These are phyloP conservation scores for Myriangium duriaei DNA, from an alignment of 2,329 filamentous ascomycete genomes.

Conservation along the genomic window DNA sequence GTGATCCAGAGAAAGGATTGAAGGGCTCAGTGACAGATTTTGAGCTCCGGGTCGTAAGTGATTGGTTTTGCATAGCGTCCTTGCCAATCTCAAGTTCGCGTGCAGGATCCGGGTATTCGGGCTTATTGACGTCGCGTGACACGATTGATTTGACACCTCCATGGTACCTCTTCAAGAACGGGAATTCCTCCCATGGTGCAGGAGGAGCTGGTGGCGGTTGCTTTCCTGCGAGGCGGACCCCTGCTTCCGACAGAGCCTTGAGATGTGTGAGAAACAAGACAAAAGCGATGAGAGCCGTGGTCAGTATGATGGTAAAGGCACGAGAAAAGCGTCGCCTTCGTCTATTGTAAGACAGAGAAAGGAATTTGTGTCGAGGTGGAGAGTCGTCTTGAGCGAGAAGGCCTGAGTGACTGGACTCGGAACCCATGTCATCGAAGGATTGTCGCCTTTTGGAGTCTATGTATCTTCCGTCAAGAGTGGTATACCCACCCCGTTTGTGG, in stretches of 20 bases:
- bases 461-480: constrained; percentile 9
- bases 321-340: constrained; percentile 53
- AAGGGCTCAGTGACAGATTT: neutral
- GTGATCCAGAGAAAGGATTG: neutral
- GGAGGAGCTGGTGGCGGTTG: constrained; percentile 49
- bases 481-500: constrained; percentile 7
- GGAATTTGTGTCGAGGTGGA: constrained; percentile 3
- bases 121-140: constrained; percentile 50
- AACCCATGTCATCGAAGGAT: constrained; percentile 7
- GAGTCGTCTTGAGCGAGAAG: constrained; percentile 11
- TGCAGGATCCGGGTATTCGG: constrained; percentile 64
- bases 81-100: constrained; percentile 27
- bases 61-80: constrained; percentile 19
- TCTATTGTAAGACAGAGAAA: constrained; percentile 23
- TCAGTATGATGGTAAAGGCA: constrained; percentile 62
- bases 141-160: constrained; percentile 69
- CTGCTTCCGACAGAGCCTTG: constrained; percentile 31
- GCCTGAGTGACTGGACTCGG: constrained; percentile 11
- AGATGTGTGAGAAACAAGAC: constrained; percentile 57
- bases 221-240: constrained; percentile 39
- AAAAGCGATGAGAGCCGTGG: constrained; percentile 60
- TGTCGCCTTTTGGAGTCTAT: constrained; percentile 10
- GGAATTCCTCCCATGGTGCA: constrained; percentile 73
- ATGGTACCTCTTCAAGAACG: constrained; percentile 78
- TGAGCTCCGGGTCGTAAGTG: constrained; percentile 22